Evolutionary conservation across 208 protist species (phyloP), one percentile per base, ranked within the genome.

Genomic region (Angomonas deanei): DNA sequence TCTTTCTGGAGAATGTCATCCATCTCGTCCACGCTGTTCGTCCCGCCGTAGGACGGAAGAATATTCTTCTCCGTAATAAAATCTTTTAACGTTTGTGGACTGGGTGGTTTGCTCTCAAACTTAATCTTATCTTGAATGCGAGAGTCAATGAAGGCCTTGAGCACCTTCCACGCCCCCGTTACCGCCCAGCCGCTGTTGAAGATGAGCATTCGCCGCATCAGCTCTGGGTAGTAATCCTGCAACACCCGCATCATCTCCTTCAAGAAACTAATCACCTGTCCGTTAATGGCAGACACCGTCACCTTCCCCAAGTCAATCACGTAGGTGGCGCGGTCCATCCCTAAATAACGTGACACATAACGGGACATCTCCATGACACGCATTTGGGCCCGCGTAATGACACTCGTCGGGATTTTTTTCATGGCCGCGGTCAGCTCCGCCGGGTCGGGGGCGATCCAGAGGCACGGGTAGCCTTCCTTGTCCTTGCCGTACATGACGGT

Each of bases 181-280:
- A 92, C 80, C 0, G 78, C 79, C 84, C 83, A 91, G 26, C 88
- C 84, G 1, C 76, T 82, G 68, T 92, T 92, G 72, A 80, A 92
- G 26, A 94, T 69, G 53, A 92, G 39, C 24, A 94, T 66, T 13
- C 75, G 80, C 8, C 76, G 66, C 68, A 92, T 81, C 28, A 92
- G 75, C 67, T 94, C 88, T 2, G 88, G 88, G 79, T 91, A 94
- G 59, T 80, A 82, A 28, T 86, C 62, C 72, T 94, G 88, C 61
- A 88, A 57, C 2, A 87, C 52, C 47, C 66, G 68, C 49, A 54
- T 74, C 23, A 92, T 55, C 24, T 83, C 66, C 23, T 74, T 72
- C 36, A 90, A 27, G 56, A 91, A 84, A 13, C 68, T 54, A 24
- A 94, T 49, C 2, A 76, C 77, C 2, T 55, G 30, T 11, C 74